Conservation (phyloP, 148 eudicot genomes). For the Dysphania ambrosioides region DNA sequence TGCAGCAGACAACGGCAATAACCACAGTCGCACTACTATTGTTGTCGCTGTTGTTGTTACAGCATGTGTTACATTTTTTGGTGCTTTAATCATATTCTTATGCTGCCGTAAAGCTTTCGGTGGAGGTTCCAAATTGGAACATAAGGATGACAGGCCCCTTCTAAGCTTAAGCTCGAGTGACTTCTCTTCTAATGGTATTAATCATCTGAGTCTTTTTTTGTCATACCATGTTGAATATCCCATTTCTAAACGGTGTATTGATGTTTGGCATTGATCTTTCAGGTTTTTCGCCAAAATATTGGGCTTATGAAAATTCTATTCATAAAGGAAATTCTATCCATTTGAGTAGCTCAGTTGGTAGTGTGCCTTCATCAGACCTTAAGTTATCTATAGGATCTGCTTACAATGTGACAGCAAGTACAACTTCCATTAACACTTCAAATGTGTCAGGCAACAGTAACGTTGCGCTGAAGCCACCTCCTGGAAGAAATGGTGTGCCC, state of each 20-base stretch:
- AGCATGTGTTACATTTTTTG: constrained; percentile 48
- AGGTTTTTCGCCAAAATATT: constrained; percentile 56
- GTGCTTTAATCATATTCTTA: constrained; percentile 47
- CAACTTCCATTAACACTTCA: constrained; percentile 3
- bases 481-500: constrained; percentile 41
- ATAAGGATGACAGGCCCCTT: constrained; percentile 79
- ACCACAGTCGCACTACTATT: constrained; percentile 32
- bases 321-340: constrained; percentile 34
- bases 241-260: constrained; percentile 12
- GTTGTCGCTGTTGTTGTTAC: constrained; percentile 57
- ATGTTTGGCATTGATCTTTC: constrained; percentile 33
- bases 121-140: constrained; percentile 34
- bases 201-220: neutral
- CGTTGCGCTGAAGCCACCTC: constrained; percentile 52
- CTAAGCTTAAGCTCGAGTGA: constrained; percentile 80
- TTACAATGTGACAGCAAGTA: constrained; percentile 19
- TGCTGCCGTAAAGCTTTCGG: constrained; percentile 47
- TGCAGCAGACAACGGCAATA: constrained; percentile 26
- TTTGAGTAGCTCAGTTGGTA: constrained; percentile 26
- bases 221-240: neutral
- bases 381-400: constrained; percentile 22
- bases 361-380: constrained; percentile 25
- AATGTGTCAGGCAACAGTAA: constrained; percentile 23
- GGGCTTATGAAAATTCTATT: constrained; percentile 31
- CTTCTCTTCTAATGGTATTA: constrained; percentile 39